These are phyloP conservation scores for Hygrocybe coccinea DNA, from an alignment of 768 basidiomycete genomes.

Conservation along the genomic window DNA sequence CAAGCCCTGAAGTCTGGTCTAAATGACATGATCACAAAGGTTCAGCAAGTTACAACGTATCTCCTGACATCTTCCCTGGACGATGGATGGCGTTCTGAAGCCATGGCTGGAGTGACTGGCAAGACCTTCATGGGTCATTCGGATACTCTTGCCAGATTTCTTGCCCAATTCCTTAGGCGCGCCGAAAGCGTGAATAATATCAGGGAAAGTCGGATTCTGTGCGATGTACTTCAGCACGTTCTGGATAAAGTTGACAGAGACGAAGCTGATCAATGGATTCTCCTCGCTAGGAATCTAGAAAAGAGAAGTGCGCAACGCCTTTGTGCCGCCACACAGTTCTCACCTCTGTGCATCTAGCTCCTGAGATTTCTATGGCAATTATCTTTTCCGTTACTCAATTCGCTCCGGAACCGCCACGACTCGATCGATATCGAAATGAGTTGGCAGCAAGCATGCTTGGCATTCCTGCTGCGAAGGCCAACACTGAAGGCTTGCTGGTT, in stretches of 20 bases:
- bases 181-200: conserved; percentile 40
- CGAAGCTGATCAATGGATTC: conserved; percentile 77
- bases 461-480: conserved; percentile 56
- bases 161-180: conserved; percentile 28
- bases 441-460: conserved; percentile 77
- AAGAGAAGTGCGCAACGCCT: conserved; percentile 46
- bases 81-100: conserved; percentile 8
- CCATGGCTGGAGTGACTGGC: conserved; percentile 2
- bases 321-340: conserved; percentile 1
- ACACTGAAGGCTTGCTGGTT: conserved; percentile 60
- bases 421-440: conserved; percentile 85
- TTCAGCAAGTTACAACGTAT: conserved; percentile 58
- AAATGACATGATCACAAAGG: conserved; percentile 40
- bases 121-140: not conserved
- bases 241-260: conserved; percentile 52
- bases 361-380: conserved; percentile 64
- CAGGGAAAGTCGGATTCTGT: conserved; percentile 56
- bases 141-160: conserved; percentile 22
- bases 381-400: conserved; percentile 54
- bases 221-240: conserved; percentile 54
- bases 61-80: conserved; percentile 47
- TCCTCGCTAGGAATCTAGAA: conserved; percentile 60
- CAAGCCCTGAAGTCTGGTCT: conserved; percentile 33
- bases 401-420: conserved; percentile 62
- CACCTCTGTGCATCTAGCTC: conserved; percentile 42